phyloP scores from a whole-genome alignment of 2,329 filamentous ascomycete species.

The Thyridium curvatum region DNA sequence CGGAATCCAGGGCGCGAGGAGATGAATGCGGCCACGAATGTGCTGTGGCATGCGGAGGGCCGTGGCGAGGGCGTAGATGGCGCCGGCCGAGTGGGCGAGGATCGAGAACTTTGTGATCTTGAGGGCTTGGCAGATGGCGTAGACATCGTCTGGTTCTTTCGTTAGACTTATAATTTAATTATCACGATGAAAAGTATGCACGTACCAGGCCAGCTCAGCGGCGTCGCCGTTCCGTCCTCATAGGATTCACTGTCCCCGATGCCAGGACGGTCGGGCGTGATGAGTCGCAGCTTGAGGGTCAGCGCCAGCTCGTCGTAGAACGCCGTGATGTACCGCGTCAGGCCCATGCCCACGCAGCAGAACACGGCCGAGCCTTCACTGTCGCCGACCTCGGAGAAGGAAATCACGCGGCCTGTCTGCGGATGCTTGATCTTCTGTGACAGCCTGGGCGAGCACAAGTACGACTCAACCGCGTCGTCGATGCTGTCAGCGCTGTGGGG shows the following conservation, averaged over 20 bases:
- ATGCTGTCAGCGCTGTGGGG: conserved; percentile 79
- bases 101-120: conserved; percentile 96
- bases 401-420: conserved; percentile 79
- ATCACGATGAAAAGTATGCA: conserved; percentile 9
- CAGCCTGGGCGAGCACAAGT: conserved; percentile 74
- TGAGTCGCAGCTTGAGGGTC: conserved; percentile 80
- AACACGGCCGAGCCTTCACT: conserved; percentile 87
- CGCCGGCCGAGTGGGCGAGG: conserved; percentile 89
- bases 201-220: conserved; percentile 89
- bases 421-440: conserved; percentile 86
- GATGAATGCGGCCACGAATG: conserved; percentile 87
- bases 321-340: conserved; percentile 91
- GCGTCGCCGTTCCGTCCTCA: conserved; percentile 73
- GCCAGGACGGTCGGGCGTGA: conserved; percentile 89
- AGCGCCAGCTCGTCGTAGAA: conserved; percentile 95
- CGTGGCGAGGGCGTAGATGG: conserved; percentile 95
- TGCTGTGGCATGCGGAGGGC: conserved; percentile 94
- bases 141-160: conserved; percentile 62
- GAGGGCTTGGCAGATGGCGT: conserved; percentile 85
- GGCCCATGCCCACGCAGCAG: conserved; percentile 94
- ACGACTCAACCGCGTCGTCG: conserved; percentile 80
- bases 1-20: conserved; percentile 94
- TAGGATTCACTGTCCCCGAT: conserved; percentile 89
- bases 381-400: conserved; percentile 95
- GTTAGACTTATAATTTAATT: conserved; percentile 17